phyloP scores from a whole-genome alignment of 306 rosid genomes.

The Prunus armeniaca region DNA sequence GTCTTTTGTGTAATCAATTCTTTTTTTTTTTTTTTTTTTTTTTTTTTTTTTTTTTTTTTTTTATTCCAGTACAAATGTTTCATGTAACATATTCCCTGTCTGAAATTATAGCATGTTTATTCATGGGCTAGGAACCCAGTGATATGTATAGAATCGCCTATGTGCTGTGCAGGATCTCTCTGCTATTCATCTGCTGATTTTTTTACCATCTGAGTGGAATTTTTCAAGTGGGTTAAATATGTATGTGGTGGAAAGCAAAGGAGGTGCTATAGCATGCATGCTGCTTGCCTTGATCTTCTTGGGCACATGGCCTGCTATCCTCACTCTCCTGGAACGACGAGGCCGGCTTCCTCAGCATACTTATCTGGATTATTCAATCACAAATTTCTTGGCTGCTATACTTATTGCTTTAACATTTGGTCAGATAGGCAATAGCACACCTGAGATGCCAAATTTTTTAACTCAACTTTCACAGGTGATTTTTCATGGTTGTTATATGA shows the following conservation, averaged over 20 bases:
- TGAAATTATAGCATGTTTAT: not conserved
- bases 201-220: conserved; percentile 29
- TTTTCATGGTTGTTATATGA: not conserved
- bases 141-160: not conserved
- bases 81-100: not conserved
- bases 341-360: conserved; percentile 98
- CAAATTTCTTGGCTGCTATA: conserved; percentile 80
- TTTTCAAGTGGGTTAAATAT: conserved; percentile 40
- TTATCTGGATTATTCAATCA: conserved; percentile 79
- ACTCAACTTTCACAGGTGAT: conserved; percentile 70
- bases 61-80: not conserved
- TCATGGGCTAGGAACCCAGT: not conserved
- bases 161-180: conserved; percentile 40
- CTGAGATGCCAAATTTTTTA: conserved; percentile 49
- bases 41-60: not conserved
- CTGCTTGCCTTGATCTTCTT: conserved; percentile 59
- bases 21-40: not conserved
- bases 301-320: conserved; percentile 90
- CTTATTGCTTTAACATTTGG: conserved; percentile 85
- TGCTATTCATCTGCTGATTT: conserved; percentile 23
- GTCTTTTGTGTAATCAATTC: not conserved
- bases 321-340: conserved; percentile 70
- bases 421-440: conserved; percentile 61
- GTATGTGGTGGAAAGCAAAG: conserved; percentile 87
- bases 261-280: conserved; percentile 87